Evolutionary conservation across 2,329 filamentous ascomycete species (phyloP).

Genomic region (Fusarium mundagurra): DNA sequence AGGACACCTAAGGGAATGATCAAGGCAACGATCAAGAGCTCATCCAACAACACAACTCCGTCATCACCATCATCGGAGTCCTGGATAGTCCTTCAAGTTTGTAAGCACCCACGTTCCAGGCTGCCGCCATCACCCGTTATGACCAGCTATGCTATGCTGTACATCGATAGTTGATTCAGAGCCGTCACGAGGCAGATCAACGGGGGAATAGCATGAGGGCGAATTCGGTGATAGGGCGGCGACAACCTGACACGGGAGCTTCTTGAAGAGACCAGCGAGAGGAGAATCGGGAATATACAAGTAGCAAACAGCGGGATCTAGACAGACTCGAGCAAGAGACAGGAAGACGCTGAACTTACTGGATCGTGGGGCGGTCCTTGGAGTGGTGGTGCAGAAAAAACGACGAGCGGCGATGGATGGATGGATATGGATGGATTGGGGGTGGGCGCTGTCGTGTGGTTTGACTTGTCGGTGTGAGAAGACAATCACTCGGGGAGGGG

Average conservation of each 20-base stretch:
- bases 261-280: slow-evolving; percentile 38
- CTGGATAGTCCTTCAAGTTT: background rate
- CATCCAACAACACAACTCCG: slow-evolving; percentile 18
- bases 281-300: slow-evolving; percentile 13
- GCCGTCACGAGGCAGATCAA: slow-evolving; percentile 35
- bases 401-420: slow-evolving; percentile 42
- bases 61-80: slow-evolving; percentile 15
- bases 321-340: slow-evolving; percentile 10
- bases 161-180: slow-evolving; percentile 21
- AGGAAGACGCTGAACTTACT: slow-evolving; percentile 41
- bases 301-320: slow-evolving; percentile 15
- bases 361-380: slow-evolving; percentile 45
- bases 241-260: slow-evolving; percentile 24
- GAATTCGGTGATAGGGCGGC: slow-evolving; percentile 24
- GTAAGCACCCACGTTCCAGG: slow-evolving; percentile 17
- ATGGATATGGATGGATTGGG: slow-evolving; percentile 31
- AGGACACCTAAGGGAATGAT: slow-evolving; percentile 43
- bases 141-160: slow-evolving; percentile 26
- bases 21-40: slow-evolving; percentile 37
- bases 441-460: slow-evolving; percentile 40
- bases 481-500: slow-evolving; percentile 41
- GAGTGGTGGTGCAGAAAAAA: slow-evolving; percentile 45
- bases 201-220: slow-evolving; percentile 28
- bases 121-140: slow-evolving; percentile 27
- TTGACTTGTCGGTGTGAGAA: slow-evolving; percentile 47